Conservation (phyloP, 2,329 filamentous ascomycete genomes). For the Anthostomella pinea region DNA sequence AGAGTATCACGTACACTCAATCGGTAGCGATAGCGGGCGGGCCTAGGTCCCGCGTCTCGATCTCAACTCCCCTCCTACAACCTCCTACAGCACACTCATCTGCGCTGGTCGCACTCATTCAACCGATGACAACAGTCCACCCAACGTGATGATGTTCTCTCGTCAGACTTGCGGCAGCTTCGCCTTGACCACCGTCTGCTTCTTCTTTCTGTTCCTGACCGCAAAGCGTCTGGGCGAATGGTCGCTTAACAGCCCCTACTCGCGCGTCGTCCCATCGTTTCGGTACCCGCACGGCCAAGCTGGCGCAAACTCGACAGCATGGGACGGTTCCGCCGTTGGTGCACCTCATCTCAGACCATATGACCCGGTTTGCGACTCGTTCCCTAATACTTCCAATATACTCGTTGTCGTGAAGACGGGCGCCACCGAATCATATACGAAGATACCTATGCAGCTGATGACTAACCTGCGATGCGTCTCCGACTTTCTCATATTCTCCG, state of each 20-base stretch:
- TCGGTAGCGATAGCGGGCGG: too few relatives aligned
- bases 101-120: too few relatives aligned
- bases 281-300: slow-evolving; percentile 6
- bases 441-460: slow-evolving; percentile 52
- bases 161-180: slow-evolving; percentile 12
- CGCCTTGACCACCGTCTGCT: slow-evolving; percentile 26
- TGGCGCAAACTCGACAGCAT: slow-evolving; percentile 12
- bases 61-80: too few relatives aligned
- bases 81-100: too few relatives aligned
- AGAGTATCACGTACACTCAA: too few relatives aligned
- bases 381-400: slow-evolving; percentile 45
- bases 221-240: slow-evolving; percentile 31
- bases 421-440: slow-evolving; percentile 50
- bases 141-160: slow-evolving; percentile 8
- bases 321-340: neutral
- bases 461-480: slow-evolving; percentile 49
- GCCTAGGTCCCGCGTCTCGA: too few relatives aligned
- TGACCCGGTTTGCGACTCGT: slow-evolving; percentile 29
- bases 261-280: slow-evolving; percentile 12
- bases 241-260: slow-evolving; percentile 29
- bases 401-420: slow-evolving; percentile 57
- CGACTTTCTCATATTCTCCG: slow-evolving; percentile 56
- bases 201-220: slow-evolving; percentile 33
- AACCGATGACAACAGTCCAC: too few relatives aligned
- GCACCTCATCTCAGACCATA: neutral